Base-by-base conservation (phyloP, 2,329 filamentous ascomycete genomes). In the Coniochaeta hoffmannii region DNA sequence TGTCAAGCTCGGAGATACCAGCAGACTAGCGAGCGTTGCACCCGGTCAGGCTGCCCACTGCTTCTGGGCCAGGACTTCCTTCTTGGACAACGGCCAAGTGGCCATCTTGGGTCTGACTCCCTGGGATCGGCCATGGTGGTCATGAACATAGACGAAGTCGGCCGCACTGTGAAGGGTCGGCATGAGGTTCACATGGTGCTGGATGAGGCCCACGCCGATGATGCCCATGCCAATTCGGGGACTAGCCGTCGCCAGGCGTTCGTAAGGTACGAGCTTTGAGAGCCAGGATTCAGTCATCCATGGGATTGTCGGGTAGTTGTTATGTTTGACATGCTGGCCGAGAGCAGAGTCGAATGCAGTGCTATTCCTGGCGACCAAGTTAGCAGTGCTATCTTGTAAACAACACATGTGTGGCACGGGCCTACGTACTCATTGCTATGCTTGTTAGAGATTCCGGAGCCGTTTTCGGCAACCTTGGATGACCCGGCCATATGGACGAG, bases 41-140 rank as follows among this genome's bases (percentile, higher is more conserved):
- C 11, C 36, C 49, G 26, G 53, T 60, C 55, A 64, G 38, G 59
- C 58, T 52, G 56, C 59, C 57, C 62, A 63, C 53, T 62, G 50
- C 32, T 55, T 63, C 53, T 56, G 55, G 32, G 55, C 55, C 54
- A 61, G 26, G 24, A 55, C 57, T 52, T 66, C 61, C 53, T 62
- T 54, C 58, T 64, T 64, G n/a, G 56, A 58, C 22, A 64, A 53
- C 28, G 68, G 66, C 68, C 68, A 71, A 12, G 68, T 71, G 17
- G 60, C 57, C 30, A 66, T 56, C 55, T 70, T 69, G 32, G 60
- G 60, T 50, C 65, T 64, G 55, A 61, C 64, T 8, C 65, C 66
- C 19, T 64, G 44, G 35, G 62, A 63, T 1, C 26, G 38, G 41
- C 53, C 57, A 30, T 56, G 15, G 15, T 49, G 55, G 31, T 63